Evolutionary conservation across 176 grass and related monocot genomes (phyloP).

Genomic region (Carex parvula): DNA sequence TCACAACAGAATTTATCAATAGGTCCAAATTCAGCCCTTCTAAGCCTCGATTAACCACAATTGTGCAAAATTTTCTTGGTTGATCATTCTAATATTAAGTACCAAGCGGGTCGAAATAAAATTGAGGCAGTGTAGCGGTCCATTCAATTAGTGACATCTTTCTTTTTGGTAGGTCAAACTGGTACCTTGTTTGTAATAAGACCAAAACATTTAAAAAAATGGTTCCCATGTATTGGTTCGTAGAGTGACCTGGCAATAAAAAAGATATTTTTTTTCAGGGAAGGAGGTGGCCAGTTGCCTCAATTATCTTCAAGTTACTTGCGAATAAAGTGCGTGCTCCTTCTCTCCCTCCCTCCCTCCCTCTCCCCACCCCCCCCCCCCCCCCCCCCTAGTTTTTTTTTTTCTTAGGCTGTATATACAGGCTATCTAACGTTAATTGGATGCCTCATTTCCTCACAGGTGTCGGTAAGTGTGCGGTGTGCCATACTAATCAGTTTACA

Average conservation of each 20-base stretch:
- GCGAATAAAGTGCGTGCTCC: constrained; percentile 75
- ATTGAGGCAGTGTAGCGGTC: neutral
- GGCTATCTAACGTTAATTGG: neutral
- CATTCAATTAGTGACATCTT: constrained; percentile 2
- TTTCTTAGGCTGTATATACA: neutral
- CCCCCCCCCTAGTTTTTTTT: neutral
- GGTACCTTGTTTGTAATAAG: neutral
- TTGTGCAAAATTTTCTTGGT: neutral
- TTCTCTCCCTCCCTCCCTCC: neutral
- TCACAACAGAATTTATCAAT: neutral
- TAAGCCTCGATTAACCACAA: neutral
- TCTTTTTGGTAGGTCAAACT: constrained; percentile 19
- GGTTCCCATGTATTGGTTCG: neutral
- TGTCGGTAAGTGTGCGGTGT: neutral
- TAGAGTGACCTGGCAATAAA: neutral
- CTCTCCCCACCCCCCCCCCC: neutral
- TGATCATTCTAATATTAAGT: neutral
- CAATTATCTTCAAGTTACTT: constrained; percentile 56
- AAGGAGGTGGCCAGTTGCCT: constrained; percentile 51
- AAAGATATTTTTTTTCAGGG: constrained; percentile 46
- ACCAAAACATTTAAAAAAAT: neutral
- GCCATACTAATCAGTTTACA: neutral
- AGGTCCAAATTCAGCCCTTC: neutral
- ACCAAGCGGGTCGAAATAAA: neutral
- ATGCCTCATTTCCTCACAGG: neutral